These are phyloP conservation scores for Suhomyces terraborum DNA, from an alignment of 1,139 yeast genomes.

Conservation along the genomic window DNA sequence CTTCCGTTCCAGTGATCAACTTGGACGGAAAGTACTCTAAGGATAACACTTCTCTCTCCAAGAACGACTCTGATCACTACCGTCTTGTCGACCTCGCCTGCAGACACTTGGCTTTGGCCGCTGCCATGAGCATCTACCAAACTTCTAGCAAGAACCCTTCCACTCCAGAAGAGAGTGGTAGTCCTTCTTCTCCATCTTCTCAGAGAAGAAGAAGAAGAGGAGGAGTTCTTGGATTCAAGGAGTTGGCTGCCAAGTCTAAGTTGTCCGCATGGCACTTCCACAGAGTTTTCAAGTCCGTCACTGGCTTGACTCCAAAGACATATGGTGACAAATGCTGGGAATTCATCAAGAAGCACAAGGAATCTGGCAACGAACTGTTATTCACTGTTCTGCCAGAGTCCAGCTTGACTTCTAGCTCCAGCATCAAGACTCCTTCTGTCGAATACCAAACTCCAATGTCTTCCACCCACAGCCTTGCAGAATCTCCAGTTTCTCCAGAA, in stretches of 20 bases:
- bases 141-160: slow-evolving; percentile 23
- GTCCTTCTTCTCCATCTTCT: slow-evolving; percentile 15
- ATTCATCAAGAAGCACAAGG: slow-evolving; percentile 45
- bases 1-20: slow-evolving; percentile 32
- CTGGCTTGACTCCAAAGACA: slow-evolving; percentile 84
- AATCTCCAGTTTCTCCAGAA: slow-evolving; percentile 20
- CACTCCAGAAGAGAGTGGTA: slow-evolving; percentile 22
- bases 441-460: slow-evolving; percentile 19
- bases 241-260: slow-evolving; percentile 80
- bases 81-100: slow-evolving; percentile 78
- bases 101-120: slow-evolving; percentile 81
- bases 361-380: slow-evolving; percentile 8
- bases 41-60: slow-evolving; percentile 39
- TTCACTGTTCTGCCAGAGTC: slow-evolving; percentile 4
- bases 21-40: slow-evolving; percentile 29
- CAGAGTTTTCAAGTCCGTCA: slow-evolving; percentile 80
- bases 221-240: slow-evolving; percentile 86
- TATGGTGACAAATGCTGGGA: slow-evolving; percentile 89
- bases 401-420: background rate
- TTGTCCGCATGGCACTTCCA: slow-evolving; percentile 95
- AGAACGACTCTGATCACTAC: slow-evolving; percentile 68
- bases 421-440: slow-evolving; percentile 10
- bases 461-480: slow-evolving; percentile 7
- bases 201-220: slow-evolving; percentile 68
- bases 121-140: slow-evolving; percentile 55